Percentiles rank a stretch among this genome's conserved stretches.
Evolutionary conservation across 768 basidiomycete species (phyloP).

Genomic region (Boletus reticuloceps): DNA sequence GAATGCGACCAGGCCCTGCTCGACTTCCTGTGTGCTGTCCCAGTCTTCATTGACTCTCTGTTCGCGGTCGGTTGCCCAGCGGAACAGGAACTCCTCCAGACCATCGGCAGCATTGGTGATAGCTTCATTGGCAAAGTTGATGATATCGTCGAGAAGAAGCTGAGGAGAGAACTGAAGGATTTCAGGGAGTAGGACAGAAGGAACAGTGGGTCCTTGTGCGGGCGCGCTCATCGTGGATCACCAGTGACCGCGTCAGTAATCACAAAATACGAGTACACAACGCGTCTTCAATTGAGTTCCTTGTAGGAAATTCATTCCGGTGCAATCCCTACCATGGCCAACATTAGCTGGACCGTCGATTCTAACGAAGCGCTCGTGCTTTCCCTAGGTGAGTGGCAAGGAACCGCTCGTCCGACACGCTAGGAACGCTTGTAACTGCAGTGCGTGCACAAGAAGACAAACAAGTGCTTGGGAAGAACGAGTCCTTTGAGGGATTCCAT

Average conservation of each 20-base stretch:
- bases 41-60: slow-evolving; percentile 45
- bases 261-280: slow-evolving; percentile 26
- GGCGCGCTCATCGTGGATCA: slow-evolving; percentile 23
- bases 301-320: too few relatives aligned
- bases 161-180: slow-evolving; percentile 84
- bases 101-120: slow-evolving; percentile 77
- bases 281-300: slow-evolving; percentile 16
- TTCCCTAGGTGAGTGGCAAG: slow-evolving; percentile 56
- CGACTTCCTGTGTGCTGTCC: slow-evolving; percentile 67
- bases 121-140: slow-evolving; percentile 78
- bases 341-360: slow-evolving; percentile 68
- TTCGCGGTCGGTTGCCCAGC: slow-evolving; percentile 69
- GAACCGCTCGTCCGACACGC: background rate
- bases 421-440: slow-evolving; percentile 26
- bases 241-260: background rate
- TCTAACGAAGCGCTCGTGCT: slow-evolving; percentile 76
- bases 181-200: slow-evolving; percentile 36
- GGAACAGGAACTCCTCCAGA: slow-evolving; percentile 72
- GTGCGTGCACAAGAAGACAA: slow-evolving; percentile 73
- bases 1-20: slow-evolving; percentile 80
- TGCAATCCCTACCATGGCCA: slow-evolving; percentile 17
- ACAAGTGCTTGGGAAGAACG: slow-evolving; percentile 51
- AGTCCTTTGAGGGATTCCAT: slow-evolving; percentile 66
- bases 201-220: slow-evolving; percentile 27
- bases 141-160: slow-evolving; percentile 80